A percentile compares a stretch with the other conserved stretches of the same genome.
Conservation (phyloP, 805 yeast genomes). For the Huiozyma sinensis region DNA sequence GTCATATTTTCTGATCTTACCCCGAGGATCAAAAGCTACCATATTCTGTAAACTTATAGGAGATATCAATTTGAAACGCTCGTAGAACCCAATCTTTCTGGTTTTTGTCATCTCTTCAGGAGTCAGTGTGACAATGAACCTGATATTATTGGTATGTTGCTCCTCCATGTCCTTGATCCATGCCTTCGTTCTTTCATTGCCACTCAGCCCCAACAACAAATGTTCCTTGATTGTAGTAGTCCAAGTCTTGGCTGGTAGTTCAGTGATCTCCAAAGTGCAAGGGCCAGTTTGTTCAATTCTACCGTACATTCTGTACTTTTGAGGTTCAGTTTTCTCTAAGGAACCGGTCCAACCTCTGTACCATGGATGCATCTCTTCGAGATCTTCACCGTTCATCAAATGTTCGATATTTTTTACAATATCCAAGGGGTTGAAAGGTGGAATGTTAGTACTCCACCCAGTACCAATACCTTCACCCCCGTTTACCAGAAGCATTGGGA, state of each 20-base stretch:
- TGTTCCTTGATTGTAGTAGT: conserved; percentile 83
- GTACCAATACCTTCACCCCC: conserved; percentile 98
- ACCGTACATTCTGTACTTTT: conserved; percentile 69
- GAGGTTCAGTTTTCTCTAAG: conserved; percentile 52
- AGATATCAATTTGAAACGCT: conserved; percentile 68
- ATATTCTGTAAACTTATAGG: conserved; percentile 68
- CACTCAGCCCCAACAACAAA: conserved; percentile 59
- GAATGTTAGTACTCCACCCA: conserved; percentile 94
- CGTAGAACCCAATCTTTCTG: conserved; percentile 62
- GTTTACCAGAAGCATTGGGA: conserved; percentile 90
- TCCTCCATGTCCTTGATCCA: conserved; percentile 96
- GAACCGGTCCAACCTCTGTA: conserved; percentile 90
- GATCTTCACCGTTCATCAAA: conserved; percentile 61
- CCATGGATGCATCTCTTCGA: conserved; percentile 81
- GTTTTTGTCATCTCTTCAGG: conserved; percentile 80
- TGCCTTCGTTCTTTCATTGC: conserved; percentile 60
- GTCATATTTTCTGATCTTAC: conserved; percentile 76
- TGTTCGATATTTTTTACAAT: conserved; percentile 63
- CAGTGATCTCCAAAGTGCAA: conserved; percentile 77
- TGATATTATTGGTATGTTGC: conserved; percentile 75
- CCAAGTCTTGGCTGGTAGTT: conserved; percentile 89
- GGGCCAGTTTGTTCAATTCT: conserved; percentile 71
- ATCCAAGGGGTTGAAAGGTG: conserved; percentile 81
- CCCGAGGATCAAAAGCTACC: conserved; percentile 91
- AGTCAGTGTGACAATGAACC: conserved; percentile 64